Base-by-base conservation (phyloP, 805 yeast genomes). In the Ogataea nonfermentans region DNA sequence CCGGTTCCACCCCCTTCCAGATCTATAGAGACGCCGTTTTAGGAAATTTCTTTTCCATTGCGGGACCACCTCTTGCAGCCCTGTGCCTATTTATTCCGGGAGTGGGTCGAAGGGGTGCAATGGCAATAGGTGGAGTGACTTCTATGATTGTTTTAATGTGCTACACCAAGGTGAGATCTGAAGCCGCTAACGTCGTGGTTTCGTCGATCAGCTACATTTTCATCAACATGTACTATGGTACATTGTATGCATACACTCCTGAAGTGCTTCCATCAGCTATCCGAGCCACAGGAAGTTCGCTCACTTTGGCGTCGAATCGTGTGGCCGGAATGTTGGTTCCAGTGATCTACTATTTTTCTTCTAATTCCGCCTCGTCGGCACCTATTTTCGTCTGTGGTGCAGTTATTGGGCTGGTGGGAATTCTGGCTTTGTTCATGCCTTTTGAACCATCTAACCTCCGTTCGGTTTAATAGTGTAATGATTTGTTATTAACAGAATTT, bases 241-340 rank as follows among this genome's bases (percentile, higher is more conserved):
- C 73, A 14, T 57, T 78, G 22, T 78, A 75, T 49, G 82, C 81
- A 9, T 78, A 76, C 51, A 77, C 83, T 2, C 82, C 81, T 1
- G 81, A 78, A 48, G 70, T 73, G 12, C 66, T 78, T 51, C 78
- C 78, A 10, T 57, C 71, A 0, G 55, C 59, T 36, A 66, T 65
- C 9, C 59, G 73, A 51, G 80, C 78, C 9, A 76, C 83, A 3
- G 82, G 78, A 16, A 70, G 70, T 28, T 78, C 80, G 3, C 52
- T 78, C 17, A 73, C 79, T 0, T 66, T 79, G 14, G 71, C 74
- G 5, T 65, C 66, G 28, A 71, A 70, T 46, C 57, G 80, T 52
- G 47, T 71, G 9, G 60, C 71, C 40, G 79, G 79, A 22, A 68
- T 68, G 15, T 65, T 75, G 53, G 76, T 74, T 6, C 79, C 81